Base-by-base conservation (phyloP, 2,329 filamentous ascomycete genomes). In the Fusarium secorum region DNA sequence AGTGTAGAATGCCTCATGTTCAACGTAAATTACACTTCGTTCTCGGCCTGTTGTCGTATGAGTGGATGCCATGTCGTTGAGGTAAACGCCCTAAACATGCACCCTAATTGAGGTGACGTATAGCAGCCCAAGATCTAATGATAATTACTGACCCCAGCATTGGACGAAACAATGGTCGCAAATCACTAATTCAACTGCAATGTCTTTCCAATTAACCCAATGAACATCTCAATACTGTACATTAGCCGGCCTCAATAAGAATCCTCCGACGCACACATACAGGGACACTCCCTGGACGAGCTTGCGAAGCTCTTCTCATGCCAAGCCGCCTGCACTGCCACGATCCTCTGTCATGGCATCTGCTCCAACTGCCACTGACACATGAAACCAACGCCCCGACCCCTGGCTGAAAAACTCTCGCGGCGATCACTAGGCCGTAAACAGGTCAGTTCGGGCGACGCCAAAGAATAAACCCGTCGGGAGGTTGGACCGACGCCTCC, bases 261-360 rank as follows among this genome's bases (percentile, higher is more conserved):
- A 44, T 18, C 14, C 17, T 58, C n/a, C 30, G 35, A 45, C n/a
- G 22, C 44, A 68, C 54, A n/a, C 36, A 17, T 60, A 22, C 53
- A 38, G n/a, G 51, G 54, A 38, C 54, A 30, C 60, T 64, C 61
- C 64, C 33, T 58, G 49, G 4, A 49, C 48, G 49, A 53, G 68
- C 54, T 72, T 71, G 60, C 68, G 64, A 71, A 72, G 59, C 46
- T 42, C 54, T 41, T 51, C 36, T 38, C 48, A 44, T 54, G 68
- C 68, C 60, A 71, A 72, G 68, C 64, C 68, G 45, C 52, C 38
- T 64, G 71, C 71, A 73, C 71, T 72, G 71, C 71, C 71, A 74
- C 71, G 44, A 53, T 53, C 26, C 52, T 63, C 60, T 58, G 51
- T 60, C 58, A 68, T 65, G 64, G 61, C 49, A 52, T 66, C 63